These are phyloP conservation scores for Corylus avellana DNA, from an alignment of 306 rosid species.

Conservation along the genomic window DNA sequence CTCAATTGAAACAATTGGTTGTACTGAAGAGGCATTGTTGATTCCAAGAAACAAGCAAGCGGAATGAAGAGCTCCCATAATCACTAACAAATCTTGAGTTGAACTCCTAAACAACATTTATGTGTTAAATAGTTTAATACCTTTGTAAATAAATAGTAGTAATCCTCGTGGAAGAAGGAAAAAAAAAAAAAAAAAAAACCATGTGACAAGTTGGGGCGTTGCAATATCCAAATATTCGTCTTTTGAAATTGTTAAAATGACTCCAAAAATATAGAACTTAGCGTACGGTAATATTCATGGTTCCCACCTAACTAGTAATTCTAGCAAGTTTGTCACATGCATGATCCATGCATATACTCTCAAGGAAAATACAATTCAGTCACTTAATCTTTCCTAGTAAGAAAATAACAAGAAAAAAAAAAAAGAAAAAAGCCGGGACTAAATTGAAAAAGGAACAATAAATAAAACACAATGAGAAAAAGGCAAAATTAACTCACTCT, in stretches of 20 bases:
- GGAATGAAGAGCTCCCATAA: conserved; percentile 85
- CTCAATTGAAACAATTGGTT: conserved; percentile 89
- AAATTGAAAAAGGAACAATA: background rate
- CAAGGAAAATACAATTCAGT: background rate
- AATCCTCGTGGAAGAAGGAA: no score
- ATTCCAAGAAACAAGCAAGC: conserved; percentile 82
- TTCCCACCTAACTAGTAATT: background rate
- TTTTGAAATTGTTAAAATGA: background rate
- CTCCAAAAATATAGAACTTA: background rate
- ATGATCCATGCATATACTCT: background rate
- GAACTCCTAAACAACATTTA: conserved; percentile 48
- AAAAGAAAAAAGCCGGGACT: background rate
- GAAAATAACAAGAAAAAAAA: background rate
- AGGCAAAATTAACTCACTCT: background rate
- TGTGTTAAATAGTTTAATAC: background rate
- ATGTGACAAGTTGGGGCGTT: no score
- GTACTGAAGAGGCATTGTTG: conserved; percentile 84
- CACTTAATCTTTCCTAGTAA: background rate
- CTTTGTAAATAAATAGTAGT: background rate
- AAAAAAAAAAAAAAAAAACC: no score
- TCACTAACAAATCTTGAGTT: conserved; percentile 57
- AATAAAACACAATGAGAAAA: background rate
- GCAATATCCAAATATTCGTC: background rate
- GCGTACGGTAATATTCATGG: background rate
- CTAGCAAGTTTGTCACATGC: background rate